Evolutionary conservation across 73 alveolate genomes (phyloP).

Genomic region (Paramecium primaurelia): DNA sequence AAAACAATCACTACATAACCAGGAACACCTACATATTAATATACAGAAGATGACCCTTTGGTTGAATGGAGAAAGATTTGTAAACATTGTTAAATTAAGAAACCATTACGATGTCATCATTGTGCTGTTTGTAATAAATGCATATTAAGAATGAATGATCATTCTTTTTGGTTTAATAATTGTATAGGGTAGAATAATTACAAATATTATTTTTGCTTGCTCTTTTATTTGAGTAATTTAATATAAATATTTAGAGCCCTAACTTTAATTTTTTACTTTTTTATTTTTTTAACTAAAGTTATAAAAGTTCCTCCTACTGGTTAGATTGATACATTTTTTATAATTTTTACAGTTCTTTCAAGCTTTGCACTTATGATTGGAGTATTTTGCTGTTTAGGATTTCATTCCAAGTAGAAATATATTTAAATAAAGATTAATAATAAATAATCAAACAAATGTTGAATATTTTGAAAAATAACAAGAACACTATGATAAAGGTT

Average conservation of each 20-base stretch:
- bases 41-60: neutral
- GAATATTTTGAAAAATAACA: neutral
- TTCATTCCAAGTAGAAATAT: neutral
- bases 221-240: neutral
- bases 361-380: neutral
- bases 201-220: constrained; percentile 64
- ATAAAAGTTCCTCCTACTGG: neutral
- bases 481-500: neutral
- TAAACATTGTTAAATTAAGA: constrained; percentile 67
- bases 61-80: neutral
- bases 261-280: neutral
- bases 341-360: neutral
- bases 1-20: neutral
- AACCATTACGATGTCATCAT: constrained; percentile 81
- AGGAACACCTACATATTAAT: neutral
- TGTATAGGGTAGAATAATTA: constrained; percentile 80
- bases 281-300: neutral
- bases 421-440: neutral
- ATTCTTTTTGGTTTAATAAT: constrained; percentile 81
- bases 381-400: neutral
- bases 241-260: neutral
- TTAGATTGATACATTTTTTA: neutral
- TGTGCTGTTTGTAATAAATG: constrained; percentile 78
- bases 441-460: neutral
- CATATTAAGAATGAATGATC: constrained; percentile 86